phyloP scores from a whole-genome alignment of 192 early-diverging fungal species.

The Coemansia sp. region DNA sequence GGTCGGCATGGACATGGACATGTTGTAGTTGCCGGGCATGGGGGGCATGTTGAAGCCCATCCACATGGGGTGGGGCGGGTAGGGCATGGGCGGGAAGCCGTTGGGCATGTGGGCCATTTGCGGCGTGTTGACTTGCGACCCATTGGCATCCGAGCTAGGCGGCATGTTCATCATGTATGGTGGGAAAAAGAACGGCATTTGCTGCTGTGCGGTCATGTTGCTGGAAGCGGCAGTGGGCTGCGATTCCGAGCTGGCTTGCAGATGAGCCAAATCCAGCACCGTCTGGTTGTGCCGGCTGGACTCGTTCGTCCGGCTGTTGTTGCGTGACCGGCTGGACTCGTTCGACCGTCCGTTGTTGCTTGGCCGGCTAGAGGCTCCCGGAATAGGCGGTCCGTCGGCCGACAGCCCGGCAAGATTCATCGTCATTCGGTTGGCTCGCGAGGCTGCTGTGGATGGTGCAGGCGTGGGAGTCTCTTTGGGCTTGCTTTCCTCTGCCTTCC shows the following conservation, averaged over 20 bases:
- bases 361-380: background rate
- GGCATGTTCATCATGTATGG: slow-evolving; percentile 4
- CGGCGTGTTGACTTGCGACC: background rate
- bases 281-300: background rate
- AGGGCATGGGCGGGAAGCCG: background rate
- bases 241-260: background rate
- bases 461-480: no score
- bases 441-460: no score
- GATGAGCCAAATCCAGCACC: background rate
- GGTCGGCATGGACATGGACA: background rate
- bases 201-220: background rate
- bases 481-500: no score
- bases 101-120: slow-evolving; percentile 3
- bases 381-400: background rate
- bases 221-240: no score
- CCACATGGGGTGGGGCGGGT: background rate
- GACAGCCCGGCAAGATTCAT: background rate
- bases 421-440: background rate
- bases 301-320: no score
- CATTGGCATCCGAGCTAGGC: background rate
- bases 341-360: no score
- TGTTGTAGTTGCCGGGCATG: background rate
- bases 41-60: no score
- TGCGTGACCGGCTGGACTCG: no score
- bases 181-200: slow-evolving; percentile 1